Conservation (phyloP, 2,329 filamentous ascomycete genomes). For the Fusarium nygamai region DNA sequence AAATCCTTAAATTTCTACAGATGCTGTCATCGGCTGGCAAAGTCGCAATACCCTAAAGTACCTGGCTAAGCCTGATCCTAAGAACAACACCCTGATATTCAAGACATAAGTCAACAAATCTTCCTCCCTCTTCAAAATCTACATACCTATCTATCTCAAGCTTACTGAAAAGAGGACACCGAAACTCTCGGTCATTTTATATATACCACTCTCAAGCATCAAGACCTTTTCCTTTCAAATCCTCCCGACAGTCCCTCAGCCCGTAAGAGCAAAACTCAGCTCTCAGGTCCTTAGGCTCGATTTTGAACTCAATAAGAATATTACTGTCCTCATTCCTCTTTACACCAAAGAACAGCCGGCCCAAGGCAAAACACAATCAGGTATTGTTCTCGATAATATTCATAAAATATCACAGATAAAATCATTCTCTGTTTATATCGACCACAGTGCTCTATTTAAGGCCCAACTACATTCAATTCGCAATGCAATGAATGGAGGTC, state of each 20-base stretch:
- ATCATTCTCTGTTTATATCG: neutral
- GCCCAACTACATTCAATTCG: fast-evolving
- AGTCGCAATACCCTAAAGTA: neutral
- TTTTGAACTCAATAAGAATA: neutral
- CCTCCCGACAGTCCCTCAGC: neutral
- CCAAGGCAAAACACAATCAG: neutral
- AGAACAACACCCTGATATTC: neutral
- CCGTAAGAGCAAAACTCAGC: neutral
- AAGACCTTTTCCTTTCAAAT: fast-evolving
- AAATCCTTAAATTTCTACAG: neutral
- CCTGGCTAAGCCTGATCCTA: neutral
- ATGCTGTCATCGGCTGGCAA: neutral
- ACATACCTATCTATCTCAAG: neutral
- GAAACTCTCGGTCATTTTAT: neutral
- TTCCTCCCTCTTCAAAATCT: neutral
- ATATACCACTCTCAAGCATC: neutral
- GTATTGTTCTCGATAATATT: neutral
- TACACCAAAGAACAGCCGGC: neutral
- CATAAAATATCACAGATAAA: neutral
- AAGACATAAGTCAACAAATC: fast-evolving
- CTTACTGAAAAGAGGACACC: neutral
- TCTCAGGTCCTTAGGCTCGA: neutral
- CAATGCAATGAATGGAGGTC: neutral
- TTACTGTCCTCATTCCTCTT: neutral
- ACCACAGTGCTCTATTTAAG: neutral